These are phyloP conservation scores for Diddensiella santjacobensis DNA, from an alignment of 805 yeast genomes.

Conservation along the genomic window DNA sequence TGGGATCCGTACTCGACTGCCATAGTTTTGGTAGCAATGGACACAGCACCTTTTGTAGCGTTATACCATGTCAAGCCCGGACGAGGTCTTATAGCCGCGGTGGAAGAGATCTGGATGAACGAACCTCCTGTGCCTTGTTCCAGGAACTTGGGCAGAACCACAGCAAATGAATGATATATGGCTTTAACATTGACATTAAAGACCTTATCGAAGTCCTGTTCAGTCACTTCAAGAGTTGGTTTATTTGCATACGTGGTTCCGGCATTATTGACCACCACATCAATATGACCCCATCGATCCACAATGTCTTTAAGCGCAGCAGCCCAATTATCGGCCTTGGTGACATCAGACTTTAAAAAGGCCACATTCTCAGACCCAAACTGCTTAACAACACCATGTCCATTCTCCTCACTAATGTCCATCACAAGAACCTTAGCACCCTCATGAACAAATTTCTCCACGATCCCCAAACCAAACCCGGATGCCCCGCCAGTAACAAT, in stretches of 20 bases:
- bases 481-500: slow-evolving; percentile 48
- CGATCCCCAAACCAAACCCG: slow-evolving; percentile 51
- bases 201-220: slow-evolving; percentile 11
- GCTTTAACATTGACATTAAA: slow-evolving; percentile 20
- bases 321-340: background rate
- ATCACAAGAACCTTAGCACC: slow-evolving; percentile 40
- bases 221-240: slow-evolving; percentile 16
- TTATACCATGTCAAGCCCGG: slow-evolving; percentile 35
- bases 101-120: slow-evolving; percentile 39
- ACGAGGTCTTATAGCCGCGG: slow-evolving; percentile 35
- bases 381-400: slow-evolving; percentile 15
- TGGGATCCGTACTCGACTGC: slow-evolving; percentile 38
- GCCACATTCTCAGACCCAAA: slow-evolving; percentile 3
- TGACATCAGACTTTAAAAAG: slow-evolving; percentile 13
- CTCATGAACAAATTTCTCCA: slow-evolving; percentile 42
- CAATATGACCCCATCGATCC: slow-evolving; percentile 20
- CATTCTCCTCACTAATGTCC: slow-evolving; percentile 14
- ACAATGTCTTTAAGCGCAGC: slow-evolving; percentile 9
- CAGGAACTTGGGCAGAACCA: slow-evolving; percentile 28
- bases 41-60: slow-evolving; percentile 39
- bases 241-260: slow-evolving; percentile 23
- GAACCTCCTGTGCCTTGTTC: slow-evolving; percentile 33
- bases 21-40: slow-evolving; percentile 37
- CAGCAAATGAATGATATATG: slow-evolving; percentile 26
- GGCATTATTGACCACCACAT: slow-evolving; percentile 37